These are phyloP conservation scores for Diaporthe vaccinii DNA, from an alignment of 2,329 filamentous ascomycete genomes.

Conservation along the genomic window DNA sequence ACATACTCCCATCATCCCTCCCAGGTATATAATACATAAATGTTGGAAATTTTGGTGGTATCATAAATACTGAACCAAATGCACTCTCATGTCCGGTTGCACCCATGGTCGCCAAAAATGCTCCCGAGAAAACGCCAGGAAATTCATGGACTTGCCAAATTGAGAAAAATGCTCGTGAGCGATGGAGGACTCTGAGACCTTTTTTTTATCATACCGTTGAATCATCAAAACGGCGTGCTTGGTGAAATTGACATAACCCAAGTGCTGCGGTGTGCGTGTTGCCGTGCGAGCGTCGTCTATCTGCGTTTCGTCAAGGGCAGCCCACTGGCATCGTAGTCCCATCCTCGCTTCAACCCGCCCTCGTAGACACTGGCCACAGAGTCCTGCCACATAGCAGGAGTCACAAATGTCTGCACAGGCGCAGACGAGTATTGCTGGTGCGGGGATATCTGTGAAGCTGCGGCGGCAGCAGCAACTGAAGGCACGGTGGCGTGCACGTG, in stretches of 20 bases:
- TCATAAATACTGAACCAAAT: constrained; percentile 29
- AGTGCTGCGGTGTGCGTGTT: background rate
- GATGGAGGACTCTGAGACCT: constrained; percentile 2
- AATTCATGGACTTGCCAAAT: constrained; percentile 35
- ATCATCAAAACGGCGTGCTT: background rate
- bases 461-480: constrained; percentile 49
- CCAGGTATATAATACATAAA: constrained; percentile 29
- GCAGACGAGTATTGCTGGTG: constrained; percentile 65
- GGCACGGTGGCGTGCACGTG: constrained; percentile 60
- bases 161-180: constrained; percentile 5
- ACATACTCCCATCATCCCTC: constrained; percentile 1
- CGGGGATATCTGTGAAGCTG: constrained; percentile 53
- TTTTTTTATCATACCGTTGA: background rate
- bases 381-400: constrained; percentile 81
- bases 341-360: constrained; percentile 72
- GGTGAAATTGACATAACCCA: background rate
- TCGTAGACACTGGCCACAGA: constrained; percentile 79
- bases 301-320: constrained; percentile 50
- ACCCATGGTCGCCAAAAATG: constrained; percentile 25
- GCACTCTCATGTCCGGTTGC: constrained; percentile 23
- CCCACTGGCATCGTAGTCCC: constrained; percentile 66
- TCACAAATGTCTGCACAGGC: constrained; percentile 72
- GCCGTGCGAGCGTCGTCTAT: constrained; percentile 39
- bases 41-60: constrained; percentile 33
- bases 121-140: constrained; percentile 11